A percentile compares a stretch with the other conserved stretches of the same genome.
These are phyloP conservation scores for Colletotrichum truncatum DNA, from an alignment of 2,329 filamentous ascomycete genomes.

Conservation along the genomic window DNA sequence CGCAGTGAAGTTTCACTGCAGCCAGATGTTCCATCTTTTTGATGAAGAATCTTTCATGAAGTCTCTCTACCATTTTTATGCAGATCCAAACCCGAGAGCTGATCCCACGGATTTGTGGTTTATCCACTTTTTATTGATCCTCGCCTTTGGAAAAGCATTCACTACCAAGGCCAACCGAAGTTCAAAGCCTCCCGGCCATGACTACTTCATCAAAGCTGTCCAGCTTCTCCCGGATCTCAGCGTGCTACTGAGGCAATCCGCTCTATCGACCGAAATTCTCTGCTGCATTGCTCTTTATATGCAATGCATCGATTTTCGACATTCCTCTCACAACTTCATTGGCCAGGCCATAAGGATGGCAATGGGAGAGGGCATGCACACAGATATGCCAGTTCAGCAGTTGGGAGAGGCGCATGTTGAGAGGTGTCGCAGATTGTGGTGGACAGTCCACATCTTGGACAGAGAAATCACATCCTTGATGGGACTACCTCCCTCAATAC, in stretches of 20 bases:
- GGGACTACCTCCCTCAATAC: constrained; percentile 58
- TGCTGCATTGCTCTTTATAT: constrained; percentile 62
- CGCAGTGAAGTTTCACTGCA: constrained; percentile 64
- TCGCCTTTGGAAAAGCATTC: constrained; percentile 66
- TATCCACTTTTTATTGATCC: constrained; percentile 61
- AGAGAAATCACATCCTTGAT: constrained; percentile 63
- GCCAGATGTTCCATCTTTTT: constrained; percentile 62
- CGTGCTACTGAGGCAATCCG: constrained; percentile 50
- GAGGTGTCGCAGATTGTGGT: constrained; percentile 60
- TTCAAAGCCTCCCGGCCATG: constrained; percentile 53
- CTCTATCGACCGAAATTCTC: constrained; percentile 57
- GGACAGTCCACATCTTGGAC: constrained; percentile 63
- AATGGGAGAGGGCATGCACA: constrained; percentile 60
- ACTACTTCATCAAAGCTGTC: constrained; percentile 55
- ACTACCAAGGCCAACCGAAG: constrained; percentile 47
- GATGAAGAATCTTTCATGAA: constrained; percentile 61
- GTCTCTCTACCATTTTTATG: constrained; percentile 39
- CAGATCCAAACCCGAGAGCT: constrained; percentile 31
- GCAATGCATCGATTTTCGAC: constrained; percentile 58
- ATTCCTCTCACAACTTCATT: constrained; percentile 56
- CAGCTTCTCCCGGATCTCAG: constrained; percentile 52
- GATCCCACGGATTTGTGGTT: constrained; percentile 51
- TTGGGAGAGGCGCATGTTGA: constrained; percentile 51
- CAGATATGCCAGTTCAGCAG: constrained; percentile 54
- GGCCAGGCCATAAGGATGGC: constrained; percentile 61